Conservation (phyloP, 441 rosid species). For the Macaranga tanarius region DNA sequence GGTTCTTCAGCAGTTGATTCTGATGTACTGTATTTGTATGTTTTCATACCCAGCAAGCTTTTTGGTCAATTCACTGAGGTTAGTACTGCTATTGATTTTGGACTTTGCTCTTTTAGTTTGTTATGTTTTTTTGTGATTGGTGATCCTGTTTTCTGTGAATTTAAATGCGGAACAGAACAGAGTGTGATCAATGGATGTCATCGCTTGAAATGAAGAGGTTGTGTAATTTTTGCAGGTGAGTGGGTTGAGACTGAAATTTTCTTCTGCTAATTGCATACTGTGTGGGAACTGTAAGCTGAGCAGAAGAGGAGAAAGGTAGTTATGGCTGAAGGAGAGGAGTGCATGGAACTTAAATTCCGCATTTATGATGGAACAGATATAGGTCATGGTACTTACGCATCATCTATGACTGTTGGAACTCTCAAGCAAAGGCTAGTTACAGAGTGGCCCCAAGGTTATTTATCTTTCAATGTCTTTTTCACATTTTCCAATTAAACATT, state of each 20-base stretch:
- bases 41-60: constrained; percentile 8
- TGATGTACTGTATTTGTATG: constrained; percentile 26
- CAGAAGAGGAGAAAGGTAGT: constrained; percentile 19
- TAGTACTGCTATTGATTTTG: background rate
- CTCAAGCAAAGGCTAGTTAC: constrained; percentile 44
- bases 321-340: constrained; percentile 33
- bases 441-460: constrained; percentile 48
- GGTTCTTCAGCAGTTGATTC: constrained; percentile 11
- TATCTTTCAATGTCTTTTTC: background rate
- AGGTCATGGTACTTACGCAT: constrained; percentile 38
- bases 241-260: constrained; percentile 21
- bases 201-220: constrained; percentile 12
- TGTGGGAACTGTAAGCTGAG: constrained; percentile 26
- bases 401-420: constrained; percentile 37
- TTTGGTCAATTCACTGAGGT: constrained; percentile 27
- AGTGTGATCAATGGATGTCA: background rate
- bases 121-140: too few relatives aligned
- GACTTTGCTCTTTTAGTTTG: background rate
- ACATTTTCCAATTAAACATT: background rate
- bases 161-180: too few relatives aligned
- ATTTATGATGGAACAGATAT: constrained; percentile 47
- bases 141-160: background rate
- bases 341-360: constrained; percentile 44
- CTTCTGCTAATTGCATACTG: constrained; percentile 12
- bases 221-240: constrained; percentile 27